phyloP scores from a whole-genome alignment of 768 basidiomycete genomes.

The Tylopilus rubrobrunneus region DNA sequence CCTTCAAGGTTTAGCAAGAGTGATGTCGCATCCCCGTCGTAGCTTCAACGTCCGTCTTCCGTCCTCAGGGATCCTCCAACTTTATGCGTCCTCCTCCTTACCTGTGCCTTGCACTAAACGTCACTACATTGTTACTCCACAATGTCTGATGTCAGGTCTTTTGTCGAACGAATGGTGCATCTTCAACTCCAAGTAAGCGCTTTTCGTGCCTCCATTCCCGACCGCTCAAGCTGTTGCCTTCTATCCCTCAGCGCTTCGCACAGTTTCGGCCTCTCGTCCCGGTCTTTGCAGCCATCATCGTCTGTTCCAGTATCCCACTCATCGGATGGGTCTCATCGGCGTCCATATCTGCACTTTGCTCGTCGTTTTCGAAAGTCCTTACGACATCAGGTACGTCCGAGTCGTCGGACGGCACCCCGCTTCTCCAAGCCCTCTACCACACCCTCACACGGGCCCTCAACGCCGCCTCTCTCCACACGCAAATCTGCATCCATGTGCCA shows the following conservation, averaged over 20 bases:
- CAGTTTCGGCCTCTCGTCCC: conserved; percentile 1
- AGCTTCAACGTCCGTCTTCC: not conserved
- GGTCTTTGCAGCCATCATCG: conserved; percentile 6
- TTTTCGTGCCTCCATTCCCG: not conserved
- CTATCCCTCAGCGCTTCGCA: not conserved
- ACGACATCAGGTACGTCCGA: not conserved
- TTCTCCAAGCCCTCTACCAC: conserved; percentile 7
- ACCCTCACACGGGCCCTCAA: conserved; percentile 13
- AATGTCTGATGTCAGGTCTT: conserved; percentile 7
- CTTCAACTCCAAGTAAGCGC: conserved; percentile 11
- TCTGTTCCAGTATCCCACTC: conserved; percentile 9
- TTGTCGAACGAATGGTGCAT: conserved; percentile 9
- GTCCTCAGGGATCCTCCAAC: not conserved
- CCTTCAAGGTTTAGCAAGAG: not conserved
- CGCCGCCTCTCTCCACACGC: conserved; percentile 13
- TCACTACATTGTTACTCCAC: not conserved
- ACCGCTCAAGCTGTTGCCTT: not conserved
- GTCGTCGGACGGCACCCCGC: not conserved
- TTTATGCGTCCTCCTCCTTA: not conserved
- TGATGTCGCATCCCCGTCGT: not conserved
- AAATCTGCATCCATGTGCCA: conserved; percentile 9
- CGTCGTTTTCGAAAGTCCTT: conserved; percentile 5
- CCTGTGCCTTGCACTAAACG: not conserved
- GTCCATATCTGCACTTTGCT: conserved; percentile 1
- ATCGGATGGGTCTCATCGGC: not conserved